Evolutionary conservation across 805 yeast species (phyloP).

Genomic region (Pichia pseudocactophila): DNA sequence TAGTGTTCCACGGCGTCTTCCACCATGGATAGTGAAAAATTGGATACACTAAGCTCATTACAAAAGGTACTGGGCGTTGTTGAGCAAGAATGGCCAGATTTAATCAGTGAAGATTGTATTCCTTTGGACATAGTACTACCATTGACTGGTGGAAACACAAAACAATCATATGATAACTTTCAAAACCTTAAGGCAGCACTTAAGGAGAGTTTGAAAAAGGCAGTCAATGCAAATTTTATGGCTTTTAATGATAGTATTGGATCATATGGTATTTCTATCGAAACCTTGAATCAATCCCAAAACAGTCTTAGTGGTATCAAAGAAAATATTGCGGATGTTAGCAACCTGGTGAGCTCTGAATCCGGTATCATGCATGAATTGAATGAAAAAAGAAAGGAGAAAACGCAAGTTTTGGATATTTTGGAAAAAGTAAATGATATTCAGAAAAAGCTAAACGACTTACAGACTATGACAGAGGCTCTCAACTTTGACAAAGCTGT

Average conservation of each 20-base stretch:
- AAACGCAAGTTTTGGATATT: conserved; percentile 61
- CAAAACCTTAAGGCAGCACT: conserved; percentile 48
- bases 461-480: conserved; percentile 62
- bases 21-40: not conserved
- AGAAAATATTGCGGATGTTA: conserved; percentile 15
- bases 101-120: conserved; percentile 49
- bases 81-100: conserved; percentile 28
- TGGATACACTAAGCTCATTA: not conserved
- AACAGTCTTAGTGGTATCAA: conserved; percentile 18
- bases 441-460: conserved; percentile 46
- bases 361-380: conserved; percentile 54
- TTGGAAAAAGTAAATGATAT: conserved; percentile 59
- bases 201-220: conserved; percentile 47
- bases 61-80: conserved; percentile 7
- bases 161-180: conserved; percentile 65
- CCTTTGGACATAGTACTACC: conserved; percentile 82
- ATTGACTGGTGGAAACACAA: conserved; percentile 76
- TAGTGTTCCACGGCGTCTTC: not conserved
- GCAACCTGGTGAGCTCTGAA: conserved; percentile 30
- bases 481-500: conserved; percentile 51
- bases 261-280: conserved; percentile 64
- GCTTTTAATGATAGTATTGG: conserved; percentile 82
- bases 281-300: conserved; percentile 59
- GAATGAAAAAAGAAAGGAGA: conserved; percentile 51
- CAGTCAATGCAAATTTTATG: conserved; percentile 76